phyloP scores from a whole-genome alignment of 1,284 basidiomycete genomes.

The Melampsora americana region DNA sequence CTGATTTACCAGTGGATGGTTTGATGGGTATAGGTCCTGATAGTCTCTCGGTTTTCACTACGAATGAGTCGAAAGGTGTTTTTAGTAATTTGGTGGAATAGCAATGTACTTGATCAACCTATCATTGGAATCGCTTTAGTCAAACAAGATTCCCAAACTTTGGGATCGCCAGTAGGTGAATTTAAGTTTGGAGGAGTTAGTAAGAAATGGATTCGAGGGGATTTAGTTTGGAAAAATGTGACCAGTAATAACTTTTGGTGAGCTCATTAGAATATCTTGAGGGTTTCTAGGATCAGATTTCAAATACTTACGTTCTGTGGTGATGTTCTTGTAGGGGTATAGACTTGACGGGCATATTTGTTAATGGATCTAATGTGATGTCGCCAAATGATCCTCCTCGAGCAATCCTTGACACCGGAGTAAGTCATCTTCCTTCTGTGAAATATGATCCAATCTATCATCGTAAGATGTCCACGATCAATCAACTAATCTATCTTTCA shows the following conservation, averaged over 20 bases:
- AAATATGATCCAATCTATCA: too few species aligned
- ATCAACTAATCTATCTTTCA: not conserved
- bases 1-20: constrained; percentile 22
- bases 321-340: constrained; percentile 13
- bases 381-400: constrained; percentile 23
- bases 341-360: constrained; percentile 20
- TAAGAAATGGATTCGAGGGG: constrained; percentile 14
- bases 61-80: constrained; percentile 24
- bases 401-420: constrained; percentile 42
- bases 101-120: constrained; percentile 11
- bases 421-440: not conserved
- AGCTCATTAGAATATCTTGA: not conserved
- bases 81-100: constrained; percentile 22
- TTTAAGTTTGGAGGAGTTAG: constrained; percentile 29
- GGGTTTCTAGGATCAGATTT: not conserved
- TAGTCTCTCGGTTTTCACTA: constrained; percentile 16
- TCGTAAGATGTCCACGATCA: too few species aligned
- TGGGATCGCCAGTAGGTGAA: constrained; percentile 1
- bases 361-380: constrained; percentile 32
- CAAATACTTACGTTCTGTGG: not conserved
- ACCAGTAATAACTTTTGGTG: constrained; percentile 43
- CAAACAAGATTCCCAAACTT: not conserved
- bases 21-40: constrained; percentile 34
- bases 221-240: constrained; percentile 38
- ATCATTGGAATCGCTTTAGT: constrained; percentile 41